These are phyloP conservation scores for Apiospora malaysiana DNA, from an alignment of 2,329 filamentous ascomycete genomes.

Conservation along the genomic window DNA sequence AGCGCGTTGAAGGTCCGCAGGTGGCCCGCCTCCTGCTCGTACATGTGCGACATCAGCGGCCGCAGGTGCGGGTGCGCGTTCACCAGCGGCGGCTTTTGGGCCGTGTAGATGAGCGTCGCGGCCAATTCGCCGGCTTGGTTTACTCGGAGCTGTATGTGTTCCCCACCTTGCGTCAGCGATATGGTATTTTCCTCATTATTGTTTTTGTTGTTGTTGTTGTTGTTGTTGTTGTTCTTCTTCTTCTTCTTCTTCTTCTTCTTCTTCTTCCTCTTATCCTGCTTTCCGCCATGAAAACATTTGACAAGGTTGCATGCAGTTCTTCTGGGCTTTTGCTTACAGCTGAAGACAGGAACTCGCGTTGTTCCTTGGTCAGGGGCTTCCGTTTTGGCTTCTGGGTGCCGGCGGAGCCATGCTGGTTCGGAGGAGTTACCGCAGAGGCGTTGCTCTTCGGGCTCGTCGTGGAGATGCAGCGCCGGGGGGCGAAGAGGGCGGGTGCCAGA, in stretches of 20 bases:
- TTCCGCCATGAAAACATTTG: background rate
- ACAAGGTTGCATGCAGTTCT: background rate
- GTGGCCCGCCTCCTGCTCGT: conserved; percentile 92
- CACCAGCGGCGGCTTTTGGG: conserved; percentile 83
- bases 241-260: too few relatives aligned
- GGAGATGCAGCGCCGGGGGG: conserved; percentile 34
- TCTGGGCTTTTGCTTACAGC: conserved; percentile 57
- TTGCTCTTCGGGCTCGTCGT: conserved; percentile 30
- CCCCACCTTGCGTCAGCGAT: background rate
- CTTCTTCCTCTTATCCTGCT: too few relatives aligned
- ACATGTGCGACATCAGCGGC: conserved; percentile 96
- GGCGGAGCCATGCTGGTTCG: conserved; percentile 32
- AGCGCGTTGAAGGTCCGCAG: conserved; percentile 84
- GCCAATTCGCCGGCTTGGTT: conserved; percentile 99
- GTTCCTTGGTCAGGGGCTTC: conserved; percentile 70
- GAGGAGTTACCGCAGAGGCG: conserved; percentile 31
- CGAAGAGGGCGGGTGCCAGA: conserved; percentile 43
- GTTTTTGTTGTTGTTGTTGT: too few relatives aligned
- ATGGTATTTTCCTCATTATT: background rate
- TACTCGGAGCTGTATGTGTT: conserved; percentile 71
- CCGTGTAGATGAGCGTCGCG: conserved; percentile 90
- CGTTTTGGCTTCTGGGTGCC: conserved; percentile 44
- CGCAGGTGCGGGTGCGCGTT: conserved; percentile 84
- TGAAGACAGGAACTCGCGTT: conserved; percentile 76
- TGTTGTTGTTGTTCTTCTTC: too few relatives aligned